phyloP scores from a whole-genome alignment of 2,329 filamentous ascomycete species.

The Aspergillus fischeri region DNA sequence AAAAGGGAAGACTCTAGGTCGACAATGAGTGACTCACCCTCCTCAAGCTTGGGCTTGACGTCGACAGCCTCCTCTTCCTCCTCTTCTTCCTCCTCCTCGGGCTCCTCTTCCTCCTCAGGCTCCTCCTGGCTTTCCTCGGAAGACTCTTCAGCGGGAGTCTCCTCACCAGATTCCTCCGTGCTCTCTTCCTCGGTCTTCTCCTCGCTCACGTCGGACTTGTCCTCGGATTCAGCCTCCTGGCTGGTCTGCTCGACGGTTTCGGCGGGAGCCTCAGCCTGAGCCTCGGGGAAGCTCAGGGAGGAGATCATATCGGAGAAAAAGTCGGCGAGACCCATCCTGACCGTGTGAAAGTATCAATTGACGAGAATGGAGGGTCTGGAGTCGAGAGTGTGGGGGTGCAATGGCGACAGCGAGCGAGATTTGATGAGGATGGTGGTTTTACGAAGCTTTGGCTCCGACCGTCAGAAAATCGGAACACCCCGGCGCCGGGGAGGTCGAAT shows the following conservation, averaged over 20 bases:
- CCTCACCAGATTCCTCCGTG: conserved; percentile 27
- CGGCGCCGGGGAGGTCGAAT: conserved; percentile 36
- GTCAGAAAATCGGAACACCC: conserved; percentile 39
- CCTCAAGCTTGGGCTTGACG: conserved; percentile 81
- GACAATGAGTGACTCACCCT: conserved; percentile 64
- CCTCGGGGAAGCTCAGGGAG: conserved; percentile 59
- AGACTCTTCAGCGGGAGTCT: conserved; percentile 46
- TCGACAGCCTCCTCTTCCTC: conserved; percentile 79
- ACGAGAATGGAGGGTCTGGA: conserved; percentile 25
- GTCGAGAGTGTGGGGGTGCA: conserved; percentile 17
- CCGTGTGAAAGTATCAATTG: conserved; percentile 27
- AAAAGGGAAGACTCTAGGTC: conserved; percentile 1
- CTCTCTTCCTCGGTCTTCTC: conserved; percentile 52
- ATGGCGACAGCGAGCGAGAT: conserved; percentile 28
- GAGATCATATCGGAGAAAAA: conserved; percentile 62
- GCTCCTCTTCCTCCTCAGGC: conserved; percentile 62
- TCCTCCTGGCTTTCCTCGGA: conserved; percentile 52
- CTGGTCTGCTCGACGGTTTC: conserved; percentile 50
- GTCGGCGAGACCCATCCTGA: conserved; percentile 60
- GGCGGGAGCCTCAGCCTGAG: conserved; percentile 57
- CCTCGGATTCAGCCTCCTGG: conserved; percentile 49
- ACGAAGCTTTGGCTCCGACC: conserved; percentile 28
- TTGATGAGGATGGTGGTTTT: conserved; percentile 35
- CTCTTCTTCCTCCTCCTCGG: conserved; percentile 75
- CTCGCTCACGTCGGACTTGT: conserved; percentile 47